Conservation (phyloP, 164 flowering plant species). For the Vitis rupestris region DNA sequence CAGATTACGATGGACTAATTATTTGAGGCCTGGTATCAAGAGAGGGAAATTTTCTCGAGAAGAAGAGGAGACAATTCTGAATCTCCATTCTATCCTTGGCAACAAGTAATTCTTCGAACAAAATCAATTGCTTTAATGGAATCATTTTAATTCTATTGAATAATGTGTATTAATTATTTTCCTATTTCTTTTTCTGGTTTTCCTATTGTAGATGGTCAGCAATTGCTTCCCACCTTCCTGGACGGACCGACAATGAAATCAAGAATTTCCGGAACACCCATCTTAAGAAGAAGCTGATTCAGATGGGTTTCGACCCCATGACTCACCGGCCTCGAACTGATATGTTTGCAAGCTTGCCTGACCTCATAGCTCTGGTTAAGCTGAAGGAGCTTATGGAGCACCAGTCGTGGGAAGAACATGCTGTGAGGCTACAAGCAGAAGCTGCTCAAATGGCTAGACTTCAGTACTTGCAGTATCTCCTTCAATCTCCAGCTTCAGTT, state of each 20-base stretch:
- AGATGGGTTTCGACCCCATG: constrained; percentile 84
- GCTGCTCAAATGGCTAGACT: constrained; percentile 57
- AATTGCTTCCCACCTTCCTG: constrained; percentile 74
- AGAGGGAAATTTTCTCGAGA: constrained; percentile 61
- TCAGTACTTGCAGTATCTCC: constrained; percentile 60
- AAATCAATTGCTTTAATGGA: not conserved
- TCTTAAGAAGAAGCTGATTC: constrained; percentile 76
- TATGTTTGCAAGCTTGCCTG: constrained; percentile 61
- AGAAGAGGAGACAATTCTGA: constrained; percentile 57
- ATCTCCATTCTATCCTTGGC: constrained; percentile 58
- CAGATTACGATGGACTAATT: constrained; percentile 63
- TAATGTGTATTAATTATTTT: not conserved
- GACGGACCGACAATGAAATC: constrained; percentile 83
- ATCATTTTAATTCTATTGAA: not conserved
- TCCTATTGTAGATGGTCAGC: constrained; percentile 66
- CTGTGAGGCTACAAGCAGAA: constrained; percentile 61
- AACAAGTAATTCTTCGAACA: constrained; percentile 38
- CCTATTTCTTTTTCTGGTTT: not conserved
- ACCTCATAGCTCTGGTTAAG: constrained; percentile 64
- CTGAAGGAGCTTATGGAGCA: constrained; percentile 48
- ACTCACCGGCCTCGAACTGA: constrained; percentile 77
- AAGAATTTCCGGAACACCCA: constrained; percentile 90
- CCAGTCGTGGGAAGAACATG: constrained; percentile 53
- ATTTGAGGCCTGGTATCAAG: constrained; percentile 60
- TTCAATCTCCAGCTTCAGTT: constrained; percentile 42